These are phyloP conservation scores for Candida coleopterorum DNA, from an alignment of 805 yeast genomes.

Conservation along the genomic window DNA sequence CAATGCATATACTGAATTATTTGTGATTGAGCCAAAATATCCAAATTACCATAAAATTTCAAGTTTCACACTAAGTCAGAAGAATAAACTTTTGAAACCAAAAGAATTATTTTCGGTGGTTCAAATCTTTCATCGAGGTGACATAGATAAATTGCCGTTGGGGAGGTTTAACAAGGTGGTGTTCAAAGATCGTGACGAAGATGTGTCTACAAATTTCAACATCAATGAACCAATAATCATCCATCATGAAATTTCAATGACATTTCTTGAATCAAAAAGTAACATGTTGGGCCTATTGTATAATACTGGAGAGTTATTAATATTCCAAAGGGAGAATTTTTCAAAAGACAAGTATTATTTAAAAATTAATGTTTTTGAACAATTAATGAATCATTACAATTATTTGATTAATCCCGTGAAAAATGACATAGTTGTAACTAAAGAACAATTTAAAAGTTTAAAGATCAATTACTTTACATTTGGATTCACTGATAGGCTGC, in stretches of 20 bases:
- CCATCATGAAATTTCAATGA: conserved; percentile 31
- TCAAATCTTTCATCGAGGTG: conserved; percentile 24
- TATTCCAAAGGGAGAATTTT: conserved; percentile 24
- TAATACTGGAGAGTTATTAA: conserved; percentile 34
- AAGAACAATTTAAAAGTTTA: conserved; percentile 18
- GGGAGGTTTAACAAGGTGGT: conserved; percentile 23
- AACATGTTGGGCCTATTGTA: conserved; percentile 29
- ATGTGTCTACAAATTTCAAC: conserved; percentile 22
- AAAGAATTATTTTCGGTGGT: conserved; percentile 22
- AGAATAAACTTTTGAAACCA: conserved; percentile 15
- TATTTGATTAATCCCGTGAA: conserved; percentile 14
- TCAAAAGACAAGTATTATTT: conserved; percentile 21
- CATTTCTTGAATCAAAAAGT: conserved; percentile 19
- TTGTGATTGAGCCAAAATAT: conserved; percentile 34
- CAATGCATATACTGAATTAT: conserved; percentile 28
- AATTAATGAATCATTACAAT: conserved; percentile 18
- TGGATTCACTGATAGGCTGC: not conserved
- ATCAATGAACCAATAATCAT: conserved; percentile 30
- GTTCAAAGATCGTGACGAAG: conserved; percentile 22
- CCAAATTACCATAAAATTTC: conserved; percentile 29
- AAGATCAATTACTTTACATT: conserved; percentile 26
- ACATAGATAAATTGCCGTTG: conserved; percentile 22
- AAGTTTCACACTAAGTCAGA: conserved; percentile 5
- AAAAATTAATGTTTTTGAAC: conserved; percentile 22
- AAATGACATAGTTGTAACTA: conserved; percentile 17